phyloP scores from a whole-genome alignment of 1,284 basidiomycete species.

The Leccinum cinnamomeum region DNA sequence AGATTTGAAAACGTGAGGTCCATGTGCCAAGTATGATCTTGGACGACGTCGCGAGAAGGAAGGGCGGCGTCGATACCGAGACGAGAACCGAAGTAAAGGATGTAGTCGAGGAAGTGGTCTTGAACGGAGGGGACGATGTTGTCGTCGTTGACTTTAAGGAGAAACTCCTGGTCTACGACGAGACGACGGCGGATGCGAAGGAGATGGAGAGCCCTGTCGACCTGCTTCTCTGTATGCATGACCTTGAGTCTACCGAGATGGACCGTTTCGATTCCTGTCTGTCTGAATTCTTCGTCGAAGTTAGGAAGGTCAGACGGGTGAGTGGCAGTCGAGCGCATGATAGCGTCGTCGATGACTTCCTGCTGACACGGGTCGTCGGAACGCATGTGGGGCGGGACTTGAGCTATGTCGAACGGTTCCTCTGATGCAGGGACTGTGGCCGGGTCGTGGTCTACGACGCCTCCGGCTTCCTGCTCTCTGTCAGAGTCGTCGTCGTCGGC shows the following conservation, averaged over 20 bases:
- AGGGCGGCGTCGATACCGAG: constrained; percentile 7
- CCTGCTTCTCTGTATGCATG: background rate
- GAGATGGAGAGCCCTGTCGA: background rate
- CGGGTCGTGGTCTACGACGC: too few species aligned
- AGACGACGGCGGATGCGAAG: background rate
- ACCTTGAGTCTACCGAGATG: background rate
- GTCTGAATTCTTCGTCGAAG: background rate
- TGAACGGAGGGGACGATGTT: background rate
- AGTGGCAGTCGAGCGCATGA: background rate
- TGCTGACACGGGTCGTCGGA: background rate
- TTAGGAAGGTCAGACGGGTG: background rate
- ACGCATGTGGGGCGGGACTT: background rate
- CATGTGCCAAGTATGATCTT: constrained; percentile 6
- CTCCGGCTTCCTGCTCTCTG: too few species aligned
- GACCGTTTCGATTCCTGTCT: background rate
- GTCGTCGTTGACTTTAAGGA: background rate
- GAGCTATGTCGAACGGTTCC: background rate
- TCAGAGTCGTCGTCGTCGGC: too few species aligned
- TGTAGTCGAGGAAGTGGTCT: constrained; percentile 8
- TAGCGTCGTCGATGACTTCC: background rate
- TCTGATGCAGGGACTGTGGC: background rate
- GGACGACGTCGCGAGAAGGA: background rate
- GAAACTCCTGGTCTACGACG: background rate
- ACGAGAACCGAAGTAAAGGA: background rate
- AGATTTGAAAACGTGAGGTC: constrained; percentile 1